Percentiles rank a stretch among this genome's conserved stretches.
phyloP scores from a whole-genome alignment of 2,329 filamentous ascomycete genomes.

The Trichophyton benhamiae region DNA sequence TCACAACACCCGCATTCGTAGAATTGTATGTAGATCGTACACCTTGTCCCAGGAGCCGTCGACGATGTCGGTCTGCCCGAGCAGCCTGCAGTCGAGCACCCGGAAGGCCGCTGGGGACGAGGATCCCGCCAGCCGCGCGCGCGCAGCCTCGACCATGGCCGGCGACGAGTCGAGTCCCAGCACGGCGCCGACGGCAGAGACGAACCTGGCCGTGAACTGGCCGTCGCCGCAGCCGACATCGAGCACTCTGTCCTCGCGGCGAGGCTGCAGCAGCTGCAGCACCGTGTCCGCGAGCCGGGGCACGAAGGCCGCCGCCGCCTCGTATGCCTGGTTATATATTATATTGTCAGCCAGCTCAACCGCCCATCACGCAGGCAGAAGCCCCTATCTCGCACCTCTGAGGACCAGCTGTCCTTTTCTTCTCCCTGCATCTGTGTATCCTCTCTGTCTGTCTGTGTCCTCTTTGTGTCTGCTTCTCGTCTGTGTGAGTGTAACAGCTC shows the following conservation, averaged over 20 bases:
- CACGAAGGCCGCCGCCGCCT: slow-evolving; percentile 51
- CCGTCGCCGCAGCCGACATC: slow-evolving; percentile 56
- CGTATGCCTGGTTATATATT: slow-evolving; percentile 40
- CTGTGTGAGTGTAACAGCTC: neutral
- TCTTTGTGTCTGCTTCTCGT: neutral
- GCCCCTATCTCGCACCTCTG: slow-evolving; percentile 19
- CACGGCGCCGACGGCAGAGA: slow-evolving; percentile 38
- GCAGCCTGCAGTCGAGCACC: slow-evolving; percentile 26
- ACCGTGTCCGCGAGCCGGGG: slow-evolving; percentile 50
- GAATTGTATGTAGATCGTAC: slow-evolving; percentile 21
- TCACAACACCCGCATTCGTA: neutral
- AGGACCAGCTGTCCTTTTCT: slow-evolving; percentile 28
- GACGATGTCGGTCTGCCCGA: slow-evolving; percentile 19
- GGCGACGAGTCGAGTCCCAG: slow-evolving; percentile 49
- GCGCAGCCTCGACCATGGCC: slow-evolving; percentile 46
- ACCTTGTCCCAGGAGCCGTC: slow-evolving; percentile 38
- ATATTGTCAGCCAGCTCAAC: too few relatives aligned
- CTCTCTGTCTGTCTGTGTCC: neutral
- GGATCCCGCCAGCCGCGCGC: slow-evolving; percentile 25
- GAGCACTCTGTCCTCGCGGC: slow-evolving; percentile 46
- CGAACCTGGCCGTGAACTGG: slow-evolving; percentile 45
- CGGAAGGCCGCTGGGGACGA: slow-evolving; percentile 20
- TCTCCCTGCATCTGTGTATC: too few relatives aligned
- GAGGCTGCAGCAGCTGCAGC: slow-evolving; percentile 46
- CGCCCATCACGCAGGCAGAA: too few relatives aligned